phyloP scores from a whole-genome alignment of 371 early-diverging fungal genomes.

The Nematocida sp. region DNA sequence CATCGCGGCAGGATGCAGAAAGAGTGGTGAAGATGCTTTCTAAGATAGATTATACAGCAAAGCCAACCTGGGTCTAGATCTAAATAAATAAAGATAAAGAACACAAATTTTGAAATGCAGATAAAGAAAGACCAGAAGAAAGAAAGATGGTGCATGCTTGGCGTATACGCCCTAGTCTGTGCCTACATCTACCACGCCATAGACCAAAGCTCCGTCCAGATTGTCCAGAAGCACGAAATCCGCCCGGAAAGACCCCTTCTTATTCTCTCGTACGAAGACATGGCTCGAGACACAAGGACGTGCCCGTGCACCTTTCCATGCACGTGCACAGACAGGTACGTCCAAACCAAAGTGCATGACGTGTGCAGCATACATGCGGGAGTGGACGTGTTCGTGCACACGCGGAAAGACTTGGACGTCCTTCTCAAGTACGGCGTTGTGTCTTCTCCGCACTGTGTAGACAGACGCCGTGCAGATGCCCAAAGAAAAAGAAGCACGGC shows the following conservation, averaged over 20 bases:
- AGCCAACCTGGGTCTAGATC: slow-evolving; percentile 22
- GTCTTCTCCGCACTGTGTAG: no score
- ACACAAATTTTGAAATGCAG: slow-evolving; percentile 5
- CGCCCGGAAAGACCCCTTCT: neutral
- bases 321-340: neutral
- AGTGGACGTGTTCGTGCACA: slow-evolving; percentile 26
- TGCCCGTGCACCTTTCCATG: slow-evolving; percentile 15
- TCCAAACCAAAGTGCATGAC: neutral
- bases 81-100: neutral
- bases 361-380: no score
- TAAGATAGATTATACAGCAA: slow-evolving; percentile 18
- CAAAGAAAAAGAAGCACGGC: no score
- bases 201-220: neutral
- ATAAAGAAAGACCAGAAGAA: neutral
- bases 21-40: slow-evolving; percentile 35
- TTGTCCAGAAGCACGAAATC: neutral
- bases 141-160: neutral
- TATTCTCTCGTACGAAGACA: slow-evolving; percentile 10
- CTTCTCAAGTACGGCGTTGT: slow-evolving; percentile 8
- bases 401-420: slow-evolving; percentile 2
- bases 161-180: neutral
- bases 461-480: no score
- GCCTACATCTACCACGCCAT: neutral
- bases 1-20: slow-evolving; percentile 20
- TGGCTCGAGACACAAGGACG: neutral